phyloP scores from a whole-genome alignment of 225 moss, liverwort and hornwort species.

The Pseudoscleropodium purum region DNA sequence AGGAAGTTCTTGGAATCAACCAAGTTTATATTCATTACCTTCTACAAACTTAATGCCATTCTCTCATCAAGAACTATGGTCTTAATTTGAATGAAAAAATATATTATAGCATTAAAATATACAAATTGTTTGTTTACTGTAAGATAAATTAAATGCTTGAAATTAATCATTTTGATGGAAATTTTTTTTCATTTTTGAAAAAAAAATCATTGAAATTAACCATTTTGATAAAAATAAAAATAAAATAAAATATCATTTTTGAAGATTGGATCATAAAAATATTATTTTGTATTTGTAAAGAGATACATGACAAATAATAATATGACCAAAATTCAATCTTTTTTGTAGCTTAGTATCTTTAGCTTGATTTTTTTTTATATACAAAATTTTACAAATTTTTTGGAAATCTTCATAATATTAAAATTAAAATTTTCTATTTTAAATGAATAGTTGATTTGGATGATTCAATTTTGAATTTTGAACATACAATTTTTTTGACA shows the following conservation, averaged over 20 bases:
- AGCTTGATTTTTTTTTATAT: not conserved
- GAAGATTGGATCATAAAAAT: too few relatives aligned
- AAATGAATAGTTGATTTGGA: accelerated
- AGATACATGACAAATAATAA: not conserved
- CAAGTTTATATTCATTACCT: constrained; percentile 5
- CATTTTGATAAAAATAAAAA: not conserved
- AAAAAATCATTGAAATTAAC: too few relatives aligned
- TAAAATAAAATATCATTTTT: not conserved
- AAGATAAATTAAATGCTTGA: not conserved
- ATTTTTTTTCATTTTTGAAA: too few relatives aligned
- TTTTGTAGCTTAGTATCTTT: not conserved
- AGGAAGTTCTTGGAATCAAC: constrained; percentile 3
- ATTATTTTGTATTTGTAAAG: not conserved
- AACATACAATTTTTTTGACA: not conserved
- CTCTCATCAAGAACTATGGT: not conserved
- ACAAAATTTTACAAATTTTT: not conserved
- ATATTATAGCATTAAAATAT: too few relatives aligned
- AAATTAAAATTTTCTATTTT: too few relatives aligned
- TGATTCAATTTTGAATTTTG: too few relatives aligned
- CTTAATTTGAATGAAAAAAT: not conserved
- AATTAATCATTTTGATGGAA: not conserved
- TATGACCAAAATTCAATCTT: not conserved
- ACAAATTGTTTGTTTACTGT: not conserved
- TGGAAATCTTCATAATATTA: accelerated
- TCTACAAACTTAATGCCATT: not conserved